phyloP scores from a whole-genome alignment of 441 rosid species.

The Daphne laureola region DNA sequence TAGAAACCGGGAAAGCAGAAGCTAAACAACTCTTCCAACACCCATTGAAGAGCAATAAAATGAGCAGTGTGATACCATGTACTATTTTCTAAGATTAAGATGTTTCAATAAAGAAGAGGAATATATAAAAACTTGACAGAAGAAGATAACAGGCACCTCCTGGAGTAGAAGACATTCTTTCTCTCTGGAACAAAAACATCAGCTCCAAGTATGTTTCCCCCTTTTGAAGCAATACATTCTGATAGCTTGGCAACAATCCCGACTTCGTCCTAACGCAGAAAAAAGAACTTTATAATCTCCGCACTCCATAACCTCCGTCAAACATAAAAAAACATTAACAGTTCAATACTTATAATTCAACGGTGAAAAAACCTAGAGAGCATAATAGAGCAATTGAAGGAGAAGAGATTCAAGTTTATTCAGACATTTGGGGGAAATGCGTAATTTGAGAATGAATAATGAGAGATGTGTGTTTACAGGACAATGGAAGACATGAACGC shows the following conservation, averaged over 20 bases:
- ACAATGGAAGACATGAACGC: constrained; percentile 89
- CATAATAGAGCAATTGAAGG: too few relatives aligned
- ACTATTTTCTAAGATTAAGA: too few relatives aligned
- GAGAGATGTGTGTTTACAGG: constrained; percentile 35
- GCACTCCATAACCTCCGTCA: background rate
- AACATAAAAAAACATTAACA: background rate
- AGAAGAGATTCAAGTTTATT: background rate
- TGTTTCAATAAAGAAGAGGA: too few relatives aligned
- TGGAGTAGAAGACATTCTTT: constrained; percentile 72
- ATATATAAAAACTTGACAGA: background rate
- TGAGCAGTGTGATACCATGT: background rate
- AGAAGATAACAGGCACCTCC: constrained; percentile 43
- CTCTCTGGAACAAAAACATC: constrained; percentile 85
- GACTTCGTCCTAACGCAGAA: constrained; percentile 54
- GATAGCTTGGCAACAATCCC: constrained; percentile 89
- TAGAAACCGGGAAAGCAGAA: too few relatives aligned
- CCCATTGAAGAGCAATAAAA: background rate
- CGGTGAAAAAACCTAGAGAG: too few relatives aligned
- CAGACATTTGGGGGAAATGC: background rate
- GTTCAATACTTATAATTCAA: too few relatives aligned
- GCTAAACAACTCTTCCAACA: too few relatives aligned
- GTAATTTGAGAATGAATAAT: background rate
- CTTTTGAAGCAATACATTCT: constrained; percentile 84
- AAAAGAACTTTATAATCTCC: background rate
- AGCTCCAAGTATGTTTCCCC: constrained; percentile 84